Percentiles rank a stretch among this genome's conserved stretches.
These are phyloP conservation scores for Neofusicoccum laricinum DNA, from an alignment of 2,329 filamentous ascomycete genomes.

Conservation along the genomic window DNA sequence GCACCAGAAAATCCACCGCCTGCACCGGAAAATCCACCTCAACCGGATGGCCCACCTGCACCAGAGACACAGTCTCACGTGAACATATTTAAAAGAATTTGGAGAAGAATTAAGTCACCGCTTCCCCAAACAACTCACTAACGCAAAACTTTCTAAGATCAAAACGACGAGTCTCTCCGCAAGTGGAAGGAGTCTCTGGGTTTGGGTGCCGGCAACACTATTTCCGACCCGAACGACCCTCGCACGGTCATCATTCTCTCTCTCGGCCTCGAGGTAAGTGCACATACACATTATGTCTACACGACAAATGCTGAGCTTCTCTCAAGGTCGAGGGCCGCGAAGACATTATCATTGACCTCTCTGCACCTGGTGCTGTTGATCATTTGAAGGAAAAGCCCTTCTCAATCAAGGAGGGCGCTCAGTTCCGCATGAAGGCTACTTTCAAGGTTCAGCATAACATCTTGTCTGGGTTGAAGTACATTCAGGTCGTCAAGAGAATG, in stretches of 20 bases:
- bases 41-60: no score
- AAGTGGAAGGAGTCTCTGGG: slow-evolving; percentile 97
- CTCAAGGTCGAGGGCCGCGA: slow-evolving; percentile 64
- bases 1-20: no score
- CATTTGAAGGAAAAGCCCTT: slow-evolving; percentile 89
- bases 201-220: slow-evolving; percentile 60
- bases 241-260: slow-evolving; percentile 92
- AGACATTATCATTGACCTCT: slow-evolving; percentile 88
- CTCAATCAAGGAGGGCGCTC: slow-evolving; percentile 92
- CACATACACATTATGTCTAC: neutral
- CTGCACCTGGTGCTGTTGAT: slow-evolving; percentile 66
- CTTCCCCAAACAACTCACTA: no score
- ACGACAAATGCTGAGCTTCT: neutral
- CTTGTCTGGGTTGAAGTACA: slow-evolving; percentile 89
- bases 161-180: slow-evolving; percentile 87
- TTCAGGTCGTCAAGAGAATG: slow-evolving; percentile 90
- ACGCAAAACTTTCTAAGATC: slow-evolving; percentile 45
- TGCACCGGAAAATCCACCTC: no score
- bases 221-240: slow-evolving; percentile 64
- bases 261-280: slow-evolving; percentile 68
- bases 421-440: slow-evolving; percentile 88
- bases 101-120: no score
- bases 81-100: no score
- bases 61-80: no score
- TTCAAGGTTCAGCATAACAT: slow-evolving; percentile 98